Base-by-base conservation (phyloP, 83 land plant species). In the Larix sibirica region DNA sequence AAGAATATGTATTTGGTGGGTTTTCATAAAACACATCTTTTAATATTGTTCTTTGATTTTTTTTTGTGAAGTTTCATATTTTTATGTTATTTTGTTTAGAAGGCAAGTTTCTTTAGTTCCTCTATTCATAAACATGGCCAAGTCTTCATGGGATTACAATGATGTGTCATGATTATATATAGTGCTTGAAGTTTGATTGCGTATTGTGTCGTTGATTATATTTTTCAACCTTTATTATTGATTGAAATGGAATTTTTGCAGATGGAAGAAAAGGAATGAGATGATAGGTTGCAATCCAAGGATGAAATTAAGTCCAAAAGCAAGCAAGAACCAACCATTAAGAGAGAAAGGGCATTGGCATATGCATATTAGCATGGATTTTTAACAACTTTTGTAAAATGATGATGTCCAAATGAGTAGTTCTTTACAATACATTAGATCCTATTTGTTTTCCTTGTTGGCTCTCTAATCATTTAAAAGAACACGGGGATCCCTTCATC, bases 281-380 rank as follows among this genome's bases (percentile, higher is more conserved):
- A 90, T 76, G 87, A 92, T 60, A 93, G 96, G 68, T 36, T 80
- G 26, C 90, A 89, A 70, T 91, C 97, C 31, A 89, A 88, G 75
- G 94, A 93, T 79, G 87, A 95, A 66, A 62, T 86, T 54, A 92
- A 95, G 83, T 94, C 96, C 59, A 93, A 78, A 24, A 83, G 70
- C 83, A 95, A 84, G 83, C 94, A 89, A 54, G 94, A 95, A 61
- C 96, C 97, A 70, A 87, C 94, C 7, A 79, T 93, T 58, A 87
- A 94, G 84, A 87, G 97, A 67, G 97, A 95, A 79, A 88, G 97
- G 79, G 96, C 97, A 56, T 62, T 95, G 89, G 96, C 97, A 42
- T 95, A 95, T 88, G 96, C 97, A 82, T 92, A 83, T 80, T 87
- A 40, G 40, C 12, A 83, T 44, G 47, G 18, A 40, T 36, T 31